Evolutionary conservation across 371 early-diverging fungal genomes (phyloP).

Genomic region (Sporodiniella umbellata): DNA sequence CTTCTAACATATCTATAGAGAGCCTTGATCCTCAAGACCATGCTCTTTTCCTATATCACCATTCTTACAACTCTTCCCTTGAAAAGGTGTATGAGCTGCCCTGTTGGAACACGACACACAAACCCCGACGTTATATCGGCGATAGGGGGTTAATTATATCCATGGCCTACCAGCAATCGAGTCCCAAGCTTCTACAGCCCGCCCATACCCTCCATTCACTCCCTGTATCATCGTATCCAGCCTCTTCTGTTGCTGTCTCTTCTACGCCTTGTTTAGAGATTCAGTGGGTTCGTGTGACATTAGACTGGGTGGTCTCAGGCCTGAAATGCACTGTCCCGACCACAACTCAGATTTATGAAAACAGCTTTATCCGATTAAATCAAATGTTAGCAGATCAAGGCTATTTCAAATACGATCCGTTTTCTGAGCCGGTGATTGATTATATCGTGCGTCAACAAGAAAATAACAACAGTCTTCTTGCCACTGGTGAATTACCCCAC

Average conservation of each 20-base stretch:
- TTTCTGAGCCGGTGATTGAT: constrained; percentile 35
- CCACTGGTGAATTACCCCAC: constrained; percentile 4
- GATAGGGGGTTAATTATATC: constrained; percentile 37
- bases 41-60: constrained; percentile 33
- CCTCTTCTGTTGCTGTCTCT: constrained; percentile 3
- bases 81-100: constrained; percentile 38
- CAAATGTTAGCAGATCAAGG: constrained; percentile 26
- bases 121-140: constrained; percentile 32
- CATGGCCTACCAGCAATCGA: constrained; percentile 19
- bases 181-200: neutral
- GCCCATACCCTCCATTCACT: neutral
- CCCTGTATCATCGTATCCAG: constrained; percentile 9
- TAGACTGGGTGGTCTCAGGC: constrained; percentile 41
- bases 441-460: constrained; percentile 25
- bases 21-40: constrained; percentile 24
- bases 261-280: constrained; percentile 24
- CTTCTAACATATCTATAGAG: constrained; percentile 1
- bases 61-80: constrained; percentile 36
- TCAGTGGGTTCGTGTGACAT: constrained; percentile 34
- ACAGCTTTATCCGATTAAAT: constrained; percentile 22
- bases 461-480: too few relatives aligned
- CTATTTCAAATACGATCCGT: constrained; percentile 38
- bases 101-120: constrained; percentile 9
- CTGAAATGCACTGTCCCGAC: constrained; percentile 15
- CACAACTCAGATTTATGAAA: constrained; percentile 29